Evolutionary conservation across 208 protist species (phyloP).

Genomic region (Crithidia bombi): DNA sequence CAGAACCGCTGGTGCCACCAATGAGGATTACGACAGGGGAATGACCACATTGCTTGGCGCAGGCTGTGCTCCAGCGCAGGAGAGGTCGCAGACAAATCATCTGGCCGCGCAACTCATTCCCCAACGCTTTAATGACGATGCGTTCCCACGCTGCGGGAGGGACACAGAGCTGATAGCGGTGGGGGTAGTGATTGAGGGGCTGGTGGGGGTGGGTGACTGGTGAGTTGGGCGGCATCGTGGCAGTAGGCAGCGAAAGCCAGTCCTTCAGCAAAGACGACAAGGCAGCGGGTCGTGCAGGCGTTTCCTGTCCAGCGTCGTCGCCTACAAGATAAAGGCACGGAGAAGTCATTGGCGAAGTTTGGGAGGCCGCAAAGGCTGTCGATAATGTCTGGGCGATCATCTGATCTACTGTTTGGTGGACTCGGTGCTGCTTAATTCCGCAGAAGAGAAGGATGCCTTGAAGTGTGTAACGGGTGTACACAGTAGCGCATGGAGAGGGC

Average conservation of each 20-base stretch:
- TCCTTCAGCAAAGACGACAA: conserved; percentile 16
- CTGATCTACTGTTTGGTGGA: conserved; percentile 24
- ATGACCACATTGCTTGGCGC: conserved; percentile 50
- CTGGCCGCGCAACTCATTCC: conserved; percentile 45
- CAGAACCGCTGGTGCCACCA: conserved; percentile 92
- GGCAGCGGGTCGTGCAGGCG: not conserved
- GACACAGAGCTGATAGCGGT: conserved; percentile 16
- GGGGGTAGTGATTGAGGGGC: not conserved
- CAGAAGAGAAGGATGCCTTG: conserved; percentile 38
- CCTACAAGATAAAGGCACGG: not conserved
- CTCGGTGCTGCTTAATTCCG: conserved; percentile 63
- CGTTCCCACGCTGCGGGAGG: conserved; percentile 12
- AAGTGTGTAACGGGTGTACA: conserved; percentile 25
- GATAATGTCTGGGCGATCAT: conserved; percentile 45
- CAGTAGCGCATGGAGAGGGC: not conserved
- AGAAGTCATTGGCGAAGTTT: not conserved
- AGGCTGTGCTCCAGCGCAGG: conserved; percentile 43
- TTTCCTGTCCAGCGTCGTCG: not conserved
- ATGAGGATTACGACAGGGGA: conserved; percentile 85
- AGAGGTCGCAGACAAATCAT: conserved; percentile 48
- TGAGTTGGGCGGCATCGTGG: not conserved
- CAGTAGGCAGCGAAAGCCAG: conserved; percentile 15
- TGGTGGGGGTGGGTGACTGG: not conserved
- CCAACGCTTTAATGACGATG: conserved; percentile 22
- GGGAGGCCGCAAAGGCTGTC: conserved; percentile 5